A percentile compares a stretch with the other conserved stretches of the same genome.
phyloP scores from a whole-genome alignment of 345 rosid species.

The Pugionium dolabratum region DNA sequence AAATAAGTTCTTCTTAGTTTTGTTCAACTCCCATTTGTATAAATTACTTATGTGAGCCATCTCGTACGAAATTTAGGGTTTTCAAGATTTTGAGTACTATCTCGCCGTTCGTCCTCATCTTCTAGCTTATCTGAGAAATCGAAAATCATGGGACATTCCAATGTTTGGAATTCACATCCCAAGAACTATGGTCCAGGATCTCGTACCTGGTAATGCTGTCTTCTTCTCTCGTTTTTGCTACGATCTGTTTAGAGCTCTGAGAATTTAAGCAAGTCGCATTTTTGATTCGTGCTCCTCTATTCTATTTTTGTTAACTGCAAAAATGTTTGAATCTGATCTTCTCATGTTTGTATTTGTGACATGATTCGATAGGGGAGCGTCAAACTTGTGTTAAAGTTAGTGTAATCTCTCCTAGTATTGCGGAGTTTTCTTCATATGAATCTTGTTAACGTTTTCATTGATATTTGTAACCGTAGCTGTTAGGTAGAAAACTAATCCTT shows the following conservation, averaged over 20 bases:
- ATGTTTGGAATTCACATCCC: slow-evolving; percentile 37
- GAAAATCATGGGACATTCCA: slow-evolving; percentile 25
- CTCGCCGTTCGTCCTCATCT: slow-evolving; percentile 23
- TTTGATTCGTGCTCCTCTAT: not conserved
- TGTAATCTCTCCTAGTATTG: not conserved
- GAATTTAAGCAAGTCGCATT: not conserved
- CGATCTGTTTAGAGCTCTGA: not conserved
- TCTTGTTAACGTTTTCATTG: too few relatives aligned
- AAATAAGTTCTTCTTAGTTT: not conserved
- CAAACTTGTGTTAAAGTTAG: too few relatives aligned
- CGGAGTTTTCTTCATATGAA: not conserved
- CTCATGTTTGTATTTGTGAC: not conserved
- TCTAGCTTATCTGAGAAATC: not conserved
- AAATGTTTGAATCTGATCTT: not conserved
- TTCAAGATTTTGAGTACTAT: not conserved
- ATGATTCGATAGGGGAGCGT: too few relatives aligned
- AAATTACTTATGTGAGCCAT: not conserved
- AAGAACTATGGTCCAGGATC: slow-evolving; percentile 46
- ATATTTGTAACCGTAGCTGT: too few relatives aligned
- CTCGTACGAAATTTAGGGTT: not conserved
- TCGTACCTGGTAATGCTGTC: slow-evolving; percentile 34
- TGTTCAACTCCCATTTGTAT: not conserved
- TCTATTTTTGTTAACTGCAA: too few relatives aligned
- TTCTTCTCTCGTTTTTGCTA: not conserved
- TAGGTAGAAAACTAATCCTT: too few relatives aligned